Percentiles rank a stretch among this genome's conserved stretches.
Evolutionary conservation across 768 basidiomycete species (phyloP).

Genomic region (Russula sp.): DNA sequence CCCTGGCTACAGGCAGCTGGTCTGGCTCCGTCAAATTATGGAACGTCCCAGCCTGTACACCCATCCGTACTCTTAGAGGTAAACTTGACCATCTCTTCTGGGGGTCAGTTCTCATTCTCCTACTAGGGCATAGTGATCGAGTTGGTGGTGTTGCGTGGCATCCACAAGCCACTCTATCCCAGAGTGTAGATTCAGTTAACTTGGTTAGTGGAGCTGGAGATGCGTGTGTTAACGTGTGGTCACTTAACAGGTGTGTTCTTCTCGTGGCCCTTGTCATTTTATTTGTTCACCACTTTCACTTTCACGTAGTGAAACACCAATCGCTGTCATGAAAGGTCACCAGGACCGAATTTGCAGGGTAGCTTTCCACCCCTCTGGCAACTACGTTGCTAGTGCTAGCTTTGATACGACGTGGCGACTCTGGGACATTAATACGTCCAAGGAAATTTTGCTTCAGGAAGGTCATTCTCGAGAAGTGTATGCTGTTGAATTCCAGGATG

Average conservation of each 20-base stretch:
- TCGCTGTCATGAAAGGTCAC: conserved; percentile 88
- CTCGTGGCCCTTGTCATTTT: not conserved
- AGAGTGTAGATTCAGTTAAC: conserved; percentile 64
- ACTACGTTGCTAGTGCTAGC: conserved; percentile 90
- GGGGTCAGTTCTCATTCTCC: conserved; percentile 20
- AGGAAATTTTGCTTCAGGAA: conserved; percentile 87
- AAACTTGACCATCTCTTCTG: conserved; percentile 23
- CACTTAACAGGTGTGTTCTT: conserved; percentile 63
- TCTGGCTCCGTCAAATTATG: conserved; percentile 92
- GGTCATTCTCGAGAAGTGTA: conserved; percentile 98
- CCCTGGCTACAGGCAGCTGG: conserved; percentile 94
- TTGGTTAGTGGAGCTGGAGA: conserved; percentile 92
- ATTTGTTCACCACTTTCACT: conserved; percentile 8
- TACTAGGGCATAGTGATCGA: conserved; percentile 78
- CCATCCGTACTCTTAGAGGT: conserved; percentile 74
- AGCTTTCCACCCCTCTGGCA: conserved; percentile 93
- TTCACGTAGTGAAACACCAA: conserved; percentile 66
- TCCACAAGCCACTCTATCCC: conserved; percentile 80
- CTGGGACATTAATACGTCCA: conserved; percentile 85
- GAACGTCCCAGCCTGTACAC: conserved; percentile 90
- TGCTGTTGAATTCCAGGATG: conserved; percentile 91
- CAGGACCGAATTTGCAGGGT: conserved; percentile 88
- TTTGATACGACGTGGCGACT: conserved; percentile 97
- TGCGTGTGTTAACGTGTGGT: conserved; percentile 84
- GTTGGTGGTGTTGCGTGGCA: conserved; percentile 99